Conservation (phyloP, 78 protist genomes). For the Creolimax fragrantissima region DNA sequence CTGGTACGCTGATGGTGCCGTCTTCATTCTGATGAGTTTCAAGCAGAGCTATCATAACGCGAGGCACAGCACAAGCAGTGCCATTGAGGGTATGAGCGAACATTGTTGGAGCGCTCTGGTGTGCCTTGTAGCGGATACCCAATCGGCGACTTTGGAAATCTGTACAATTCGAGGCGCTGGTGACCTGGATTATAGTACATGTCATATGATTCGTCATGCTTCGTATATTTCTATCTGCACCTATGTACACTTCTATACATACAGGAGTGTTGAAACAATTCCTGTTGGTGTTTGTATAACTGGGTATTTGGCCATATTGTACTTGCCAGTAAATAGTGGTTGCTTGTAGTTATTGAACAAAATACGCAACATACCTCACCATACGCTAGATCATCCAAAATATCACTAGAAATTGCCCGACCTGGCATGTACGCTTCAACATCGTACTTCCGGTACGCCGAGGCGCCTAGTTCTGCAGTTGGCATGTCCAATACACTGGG, state of each 20-base stretch:
- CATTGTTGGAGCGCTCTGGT: background rate
- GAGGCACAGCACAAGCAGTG: constrained; percentile 78
- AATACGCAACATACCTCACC: background rate
- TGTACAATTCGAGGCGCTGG: constrained; percentile 64
- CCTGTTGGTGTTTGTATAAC: too few species aligned
- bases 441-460: constrained; percentile 75
- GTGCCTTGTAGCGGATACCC: constrained; percentile 21
- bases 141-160: constrained; percentile 74
- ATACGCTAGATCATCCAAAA: background rate
- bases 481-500: constrained; percentile 72
- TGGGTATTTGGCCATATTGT: too few species aligned
- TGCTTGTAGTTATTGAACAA: too few species aligned
- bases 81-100: constrained; percentile 80
- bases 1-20: constrained; percentile 51
- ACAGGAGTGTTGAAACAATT: too few species aligned
- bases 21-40: constrained; percentile 61
- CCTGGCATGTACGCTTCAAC: constrained; percentile 89
- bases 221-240: too few species aligned
- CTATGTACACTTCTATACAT: too few species aligned
- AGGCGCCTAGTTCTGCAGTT: constrained; percentile 66
- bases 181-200: too few species aligned
- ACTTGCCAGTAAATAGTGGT: too few species aligned
- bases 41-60: constrained; percentile 63
- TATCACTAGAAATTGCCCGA: background rate
- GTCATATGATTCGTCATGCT: too few species aligned